phyloP scores from a whole-genome alignment of 1,284 basidiomycete species.

The Mycena citricolor region DNA sequence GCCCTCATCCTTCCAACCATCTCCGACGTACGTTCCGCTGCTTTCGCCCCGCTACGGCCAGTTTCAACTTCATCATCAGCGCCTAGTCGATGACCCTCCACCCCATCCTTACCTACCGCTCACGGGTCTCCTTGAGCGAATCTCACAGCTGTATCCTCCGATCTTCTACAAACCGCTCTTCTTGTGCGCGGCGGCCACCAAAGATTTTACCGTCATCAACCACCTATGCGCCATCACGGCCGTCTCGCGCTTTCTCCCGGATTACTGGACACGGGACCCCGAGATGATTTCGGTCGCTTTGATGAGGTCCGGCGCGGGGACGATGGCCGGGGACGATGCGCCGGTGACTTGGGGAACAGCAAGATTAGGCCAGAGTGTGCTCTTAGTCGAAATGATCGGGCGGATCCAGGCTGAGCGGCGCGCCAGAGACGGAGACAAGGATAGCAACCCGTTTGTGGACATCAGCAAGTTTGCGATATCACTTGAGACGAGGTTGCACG shows the following conservation, averaged over 20 bases:
- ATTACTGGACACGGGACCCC: constrained; percentile 70
- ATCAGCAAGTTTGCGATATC: constrained; percentile 50
- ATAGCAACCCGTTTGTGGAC: constrained; percentile 38
- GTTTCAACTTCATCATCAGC: constrained; percentile 25
- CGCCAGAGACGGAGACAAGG: constrained; percentile 39
- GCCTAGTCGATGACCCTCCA: constrained; percentile 50
- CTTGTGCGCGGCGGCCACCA: constrained; percentile 62
- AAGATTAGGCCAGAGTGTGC: constrained; percentile 63
- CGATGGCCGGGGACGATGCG: constrained; percentile 20
- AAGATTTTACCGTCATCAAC: constrained; percentile 54
- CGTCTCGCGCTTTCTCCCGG: constrained; percentile 53
- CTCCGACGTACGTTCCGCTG: constrained; percentile 46
- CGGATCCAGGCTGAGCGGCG: constrained; percentile 46
- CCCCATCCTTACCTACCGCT: constrained; percentile 43
- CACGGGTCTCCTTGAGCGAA: constrained; percentile 46
- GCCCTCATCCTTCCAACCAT: constrained; percentile 46
- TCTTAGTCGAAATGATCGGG: constrained; percentile 64
- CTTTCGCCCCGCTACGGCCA: background rate
- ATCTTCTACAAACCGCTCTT: constrained; percentile 78
- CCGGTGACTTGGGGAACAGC: constrained; percentile 42
- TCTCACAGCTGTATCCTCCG: constrained; percentile 58
- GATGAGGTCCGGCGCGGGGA: constrained; percentile 48
- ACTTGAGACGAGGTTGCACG: constrained; percentile 58
- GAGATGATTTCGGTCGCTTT: constrained; percentile 78
- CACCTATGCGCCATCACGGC: constrained; percentile 57